Evolutionary conservation across 2,329 filamentous ascomycete genomes (phyloP), one percentile per base, ranked within the genome.

Genomic region (Hypoxylon sp.): DNA sequence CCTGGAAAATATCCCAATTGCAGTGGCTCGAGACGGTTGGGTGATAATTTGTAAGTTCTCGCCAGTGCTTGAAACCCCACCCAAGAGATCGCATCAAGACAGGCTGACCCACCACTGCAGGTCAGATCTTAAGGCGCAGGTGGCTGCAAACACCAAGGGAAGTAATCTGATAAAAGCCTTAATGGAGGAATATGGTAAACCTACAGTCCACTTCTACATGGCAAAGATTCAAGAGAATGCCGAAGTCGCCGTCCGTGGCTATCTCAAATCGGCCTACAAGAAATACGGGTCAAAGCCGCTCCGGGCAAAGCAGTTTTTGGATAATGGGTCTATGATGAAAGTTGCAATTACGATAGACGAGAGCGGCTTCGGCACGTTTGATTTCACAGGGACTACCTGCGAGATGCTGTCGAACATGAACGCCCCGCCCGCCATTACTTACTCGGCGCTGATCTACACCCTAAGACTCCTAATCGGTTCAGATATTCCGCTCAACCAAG

Each of bases 401-500:
- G 90, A 77, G 60, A 74, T 76, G 66, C 64, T 75, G 25, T 74
- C 73, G 32, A 77, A 77, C 63, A 75, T 75, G 67, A 77, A 77
- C 45, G 74, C 74, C 11, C 76, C 76, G 0, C 73, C 72, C n/a
- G 74, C 75, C 13, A 77, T 78, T 36, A 77, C 75, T 1, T 74
- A 77, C 64, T 77, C 75, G 19, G 76, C 75, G 17, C 67, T 77
- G 25, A 77, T 78, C 48, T 75, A 75, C 56, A 70, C 72, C 0
- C 61, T 75, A 2, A 86, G 91, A 38, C 90, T 88, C 71, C 82
- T 93, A 60, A 92, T 93, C 73, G 88, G 85, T 50, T 87, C 91
- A 72, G 90, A 93, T 70, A 92, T 93, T 14, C 91, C 91, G 0
- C 82, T 93, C 2, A 93, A 93, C 77, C 91, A 93, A 80, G 91